phyloP scores from a whole-genome alignment of 2,329 filamentous ascomycete genomes.

The Volutella citrinella region DNA sequence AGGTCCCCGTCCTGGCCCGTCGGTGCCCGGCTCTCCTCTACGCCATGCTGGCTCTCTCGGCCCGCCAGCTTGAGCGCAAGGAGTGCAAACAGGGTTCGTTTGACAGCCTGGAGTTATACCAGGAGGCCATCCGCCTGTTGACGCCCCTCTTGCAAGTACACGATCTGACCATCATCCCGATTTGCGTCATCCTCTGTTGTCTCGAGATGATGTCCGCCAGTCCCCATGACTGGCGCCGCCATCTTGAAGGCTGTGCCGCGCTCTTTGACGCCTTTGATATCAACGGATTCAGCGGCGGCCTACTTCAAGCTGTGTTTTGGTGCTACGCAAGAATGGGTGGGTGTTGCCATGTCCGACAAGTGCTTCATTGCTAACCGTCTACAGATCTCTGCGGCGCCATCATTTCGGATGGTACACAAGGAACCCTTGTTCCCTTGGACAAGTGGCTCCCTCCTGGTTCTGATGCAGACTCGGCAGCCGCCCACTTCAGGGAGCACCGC shows the following conservation, averaged over 20 bases:
- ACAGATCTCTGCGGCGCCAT: constrained; percentile 53
- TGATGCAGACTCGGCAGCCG: constrained; percentile 32
- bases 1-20: constrained; percentile 48
- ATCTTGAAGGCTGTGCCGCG: constrained; percentile 56
- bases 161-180: constrained; percentile 32
- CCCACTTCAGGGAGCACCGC: constrained; percentile 31
- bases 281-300: constrained; percentile 50
- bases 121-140: constrained; percentile 47
- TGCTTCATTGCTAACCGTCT: constrained; percentile 3
- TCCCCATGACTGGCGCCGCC: constrained; percentile 49
- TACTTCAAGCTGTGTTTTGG: constrained; percentile 56
- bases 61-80: constrained; percentile 52
- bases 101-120: constrained; percentile 53
- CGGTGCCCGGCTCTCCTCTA: constrained; percentile 45
- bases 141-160: constrained; percentile 32
- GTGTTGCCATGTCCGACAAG: neutral
- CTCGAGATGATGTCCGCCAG: constrained; percentile 43
- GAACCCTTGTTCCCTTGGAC: constrained; percentile 45
- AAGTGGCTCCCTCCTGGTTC: constrained; percentile 46
- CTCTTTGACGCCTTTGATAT: constrained; percentile 51
- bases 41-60: constrained; percentile 52
- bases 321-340: constrained; percentile 56
- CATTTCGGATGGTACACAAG: constrained; percentile 51
- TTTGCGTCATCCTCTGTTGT: constrained; percentile 38
- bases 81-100: constrained; percentile 41